Conservation (phyloP, 306 rosid species). For the Prunus salicina region DNA sequence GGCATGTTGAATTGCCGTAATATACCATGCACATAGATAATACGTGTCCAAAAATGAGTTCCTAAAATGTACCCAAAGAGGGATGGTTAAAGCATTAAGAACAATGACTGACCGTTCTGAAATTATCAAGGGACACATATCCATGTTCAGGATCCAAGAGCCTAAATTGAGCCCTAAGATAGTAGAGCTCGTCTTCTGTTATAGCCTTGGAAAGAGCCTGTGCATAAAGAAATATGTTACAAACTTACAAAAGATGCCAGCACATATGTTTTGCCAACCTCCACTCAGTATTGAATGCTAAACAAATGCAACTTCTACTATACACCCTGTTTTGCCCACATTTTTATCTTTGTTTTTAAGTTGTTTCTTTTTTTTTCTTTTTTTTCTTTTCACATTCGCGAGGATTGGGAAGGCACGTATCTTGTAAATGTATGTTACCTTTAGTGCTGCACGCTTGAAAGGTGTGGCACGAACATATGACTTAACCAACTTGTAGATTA, state of each 20-base stretch:
- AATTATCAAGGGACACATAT: conserved; percentile 62
- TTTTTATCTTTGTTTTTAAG: neutral
- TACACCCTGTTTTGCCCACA: neutral
- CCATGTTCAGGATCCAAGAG: conserved; percentile 84
- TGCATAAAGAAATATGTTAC: neutral
- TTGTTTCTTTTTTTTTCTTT: neutral
- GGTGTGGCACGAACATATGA: conserved; percentile 73
- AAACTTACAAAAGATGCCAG: neutral
- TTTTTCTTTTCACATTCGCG: neutral
- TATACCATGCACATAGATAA: neutral
- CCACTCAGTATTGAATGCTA: neutral
- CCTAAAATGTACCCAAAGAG: conserved; percentile 7
- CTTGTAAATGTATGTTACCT: conserved; percentile 44
- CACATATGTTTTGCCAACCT: neutral
- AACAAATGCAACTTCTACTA: neutral
- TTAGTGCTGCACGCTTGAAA: conserved; percentile 76
- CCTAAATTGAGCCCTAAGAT: conserved; percentile 72
- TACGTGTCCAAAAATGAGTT: neutral
- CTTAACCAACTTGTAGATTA: conserved; percentile 79
- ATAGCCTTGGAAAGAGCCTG: conserved; percentile 92
- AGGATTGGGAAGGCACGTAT: neutral
- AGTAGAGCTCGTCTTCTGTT: conserved; percentile 74
- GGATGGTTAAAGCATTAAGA: conserved; percentile 4
- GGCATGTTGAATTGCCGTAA: neutral
- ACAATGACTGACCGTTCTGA: conserved; percentile 60